Evolutionary conservation across 306 rosid genomes (phyloP), one percentile per base, ranked within the genome.

Genomic region (Biancaea sappan): DNA sequence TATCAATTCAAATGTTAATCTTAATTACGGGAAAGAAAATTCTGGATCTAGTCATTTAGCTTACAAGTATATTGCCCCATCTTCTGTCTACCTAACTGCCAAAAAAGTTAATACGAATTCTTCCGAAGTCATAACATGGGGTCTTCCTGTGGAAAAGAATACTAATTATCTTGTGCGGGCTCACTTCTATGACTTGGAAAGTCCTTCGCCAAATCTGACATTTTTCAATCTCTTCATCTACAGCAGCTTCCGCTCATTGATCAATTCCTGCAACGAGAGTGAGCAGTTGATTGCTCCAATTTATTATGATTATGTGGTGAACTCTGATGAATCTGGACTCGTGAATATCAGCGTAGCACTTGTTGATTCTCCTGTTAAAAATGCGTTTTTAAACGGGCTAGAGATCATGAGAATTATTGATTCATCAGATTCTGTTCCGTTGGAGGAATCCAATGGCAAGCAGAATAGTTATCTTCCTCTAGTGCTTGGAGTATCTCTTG

Each of bases 351-450:
- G 84, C 58, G 37, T 84, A 44, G 76, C 74, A 43, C 71, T 50
- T 61, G 4, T 5, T 26, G 2, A 0, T 8, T 6, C 18, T 7
- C 6, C 0, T 2, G 1, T 0, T 21, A 1, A 0, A 21, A 4
- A 0, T 59, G 84, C 84, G 3, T 86, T 22, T 73, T 40, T 88
- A 21, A 88, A 88, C 44, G 91, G 91, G 62, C 32, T 84, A 3
- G 86, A 88, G 74, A 76, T 80, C 19, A 72, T 82, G 73, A 77
- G 80, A 75, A 74, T 68, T 8, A 16, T 70, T 70, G 66, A 50
- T 9, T 68, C 31, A 22, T 29, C 26, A 2, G 76, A 41, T 19
- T 8, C 51, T 6, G 46, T 34, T 69, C 70, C 75, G 6, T 0
- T 2, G 4, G 60, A 71, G 12, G 6, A 40, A 18, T 14, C 15